Evolutionary conservation across 2,329 filamentous ascomycete species (phyloP).

Genomic region (Ophiostoma ulmi): DNA sequence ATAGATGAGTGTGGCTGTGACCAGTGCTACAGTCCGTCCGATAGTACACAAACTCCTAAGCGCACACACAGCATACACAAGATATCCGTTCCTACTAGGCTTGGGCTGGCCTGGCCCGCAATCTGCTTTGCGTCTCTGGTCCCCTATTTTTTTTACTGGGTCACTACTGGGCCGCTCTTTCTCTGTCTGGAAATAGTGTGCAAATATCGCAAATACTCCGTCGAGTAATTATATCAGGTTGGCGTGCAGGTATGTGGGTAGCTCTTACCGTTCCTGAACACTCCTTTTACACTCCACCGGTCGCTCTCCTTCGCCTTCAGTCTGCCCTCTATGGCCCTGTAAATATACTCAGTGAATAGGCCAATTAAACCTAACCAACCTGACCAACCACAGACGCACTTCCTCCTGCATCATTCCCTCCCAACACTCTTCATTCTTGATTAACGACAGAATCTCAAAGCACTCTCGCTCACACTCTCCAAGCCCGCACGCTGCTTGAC

Average conservation of each 20-base stretch:
- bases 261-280: slow-evolving; percentile 2
- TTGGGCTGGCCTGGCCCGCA: neutral
- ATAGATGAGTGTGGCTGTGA: neutral
- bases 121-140: neutral
- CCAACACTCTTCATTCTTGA: neutral
- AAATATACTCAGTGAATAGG: neutral
- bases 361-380: neutral
- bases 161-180: slow-evolving; percentile 6
- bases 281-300: slow-evolving; percentile 5
- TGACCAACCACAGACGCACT: slow-evolving; percentile 6
- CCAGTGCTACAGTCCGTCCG: neutral
- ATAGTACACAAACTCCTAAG: neutral
- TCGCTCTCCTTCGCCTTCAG: slow-evolving; percentile 1
- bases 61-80: neutral
- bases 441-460: neutral
- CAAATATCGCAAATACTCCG: slow-evolving; percentile 10
- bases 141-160: slow-evolving; percentile 17
- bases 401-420: neutral
- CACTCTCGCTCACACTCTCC: neutral
- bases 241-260: neutral
- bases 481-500: neutral
- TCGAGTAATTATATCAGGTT: neutral
- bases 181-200: slow-evolving; percentile 14
- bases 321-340: too few relatives aligned
- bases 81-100: neutral